phyloP scores from a whole-genome alignment of 2,329 filamentous ascomycete genomes.

The Capronia coronata region DNA sequence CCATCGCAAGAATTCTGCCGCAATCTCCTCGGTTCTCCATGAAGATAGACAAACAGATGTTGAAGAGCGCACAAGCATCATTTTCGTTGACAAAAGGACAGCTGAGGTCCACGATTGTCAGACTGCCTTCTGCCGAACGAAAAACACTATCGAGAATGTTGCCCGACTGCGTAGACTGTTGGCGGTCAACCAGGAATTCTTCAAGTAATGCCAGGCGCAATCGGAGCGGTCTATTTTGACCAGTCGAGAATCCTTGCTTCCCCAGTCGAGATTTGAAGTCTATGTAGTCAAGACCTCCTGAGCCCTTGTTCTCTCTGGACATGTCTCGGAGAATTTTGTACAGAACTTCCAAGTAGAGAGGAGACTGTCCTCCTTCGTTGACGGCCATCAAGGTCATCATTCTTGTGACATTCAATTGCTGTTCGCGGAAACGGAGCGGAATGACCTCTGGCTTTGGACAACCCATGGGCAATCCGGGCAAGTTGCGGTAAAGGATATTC shows the following conservation, averaged over 20 bases:
- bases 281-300: conserved; percentile 40
- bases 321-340: conserved; percentile 48
- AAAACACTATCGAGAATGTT: conserved; percentile 15
- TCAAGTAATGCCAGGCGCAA: conserved; percentile 58
- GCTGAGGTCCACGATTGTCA: conserved; percentile 66
- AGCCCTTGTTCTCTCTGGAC: conserved; percentile 36
- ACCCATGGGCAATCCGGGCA: conserved; percentile 33
- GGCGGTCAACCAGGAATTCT: conserved; percentile 50
- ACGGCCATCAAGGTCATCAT: conserved; percentile 54
- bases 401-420: conserved; percentile 46
- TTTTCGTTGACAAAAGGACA: conserved; percentile 63
- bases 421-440: conserved; percentile 43
- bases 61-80: conserved; percentile 65
- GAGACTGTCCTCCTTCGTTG: conserved; percentile 36
- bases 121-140: conserved; percentile 40
- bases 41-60: conserved; percentile 63
- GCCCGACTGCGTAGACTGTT: conserved; percentile 12
- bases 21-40: conserved; percentile 47
- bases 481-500: conserved; percentile 37
- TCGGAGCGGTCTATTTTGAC: conserved; percentile 51
- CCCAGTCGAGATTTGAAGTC: conserved; percentile 38
- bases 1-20: conserved; percentile 61
- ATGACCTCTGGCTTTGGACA: conserved; percentile 38
- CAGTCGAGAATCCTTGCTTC: conserved; percentile 38
- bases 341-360: conserved; percentile 49